These are phyloP conservation scores for Neocucurbitaria cava DNA, from an alignment of 2,329 filamentous ascomycete genomes.

Conservation along the genomic window DNA sequence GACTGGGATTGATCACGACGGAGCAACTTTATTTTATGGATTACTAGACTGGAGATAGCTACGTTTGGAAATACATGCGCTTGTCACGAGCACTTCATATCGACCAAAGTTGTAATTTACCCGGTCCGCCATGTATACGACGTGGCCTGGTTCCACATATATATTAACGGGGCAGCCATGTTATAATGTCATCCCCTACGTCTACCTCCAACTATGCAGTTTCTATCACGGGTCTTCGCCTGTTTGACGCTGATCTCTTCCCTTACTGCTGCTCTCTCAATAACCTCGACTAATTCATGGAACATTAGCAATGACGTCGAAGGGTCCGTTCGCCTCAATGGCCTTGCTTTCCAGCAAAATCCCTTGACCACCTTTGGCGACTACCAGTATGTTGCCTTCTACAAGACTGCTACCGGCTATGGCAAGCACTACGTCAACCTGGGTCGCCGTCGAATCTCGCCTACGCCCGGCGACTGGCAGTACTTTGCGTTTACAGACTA, in stretches of 20 bases:
- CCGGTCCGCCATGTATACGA: neutral
- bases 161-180: neutral
- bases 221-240: constrained; percentile 12
- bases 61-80: neutral
- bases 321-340: constrained; percentile 52
- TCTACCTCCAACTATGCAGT: constrained; percentile 21
- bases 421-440: constrained; percentile 53
- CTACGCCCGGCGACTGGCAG: constrained; percentile 51
- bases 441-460: constrained; percentile 53
- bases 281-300: constrained; percentile 34
- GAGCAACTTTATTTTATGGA: neutral
- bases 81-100: neutral
- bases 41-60: neutral
- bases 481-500: constrained; percentile 59
- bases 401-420: constrained; percentile 44
- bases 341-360: constrained; percentile 59
- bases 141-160: neutral
- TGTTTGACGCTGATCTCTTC: constrained; percentile 19
- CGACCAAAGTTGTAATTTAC: neutral
- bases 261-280: constrained; percentile 27
- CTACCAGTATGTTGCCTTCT: constrained; percentile 60
- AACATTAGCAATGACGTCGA: constrained; percentile 44
- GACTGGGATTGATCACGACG: constrained; percentile 2
- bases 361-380: constrained; percentile 56
- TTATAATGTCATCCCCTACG: neutral